Conservation (phyloP, 495 filamentous ascomycete species). For the Friedmanniomyces simplex region DNA sequence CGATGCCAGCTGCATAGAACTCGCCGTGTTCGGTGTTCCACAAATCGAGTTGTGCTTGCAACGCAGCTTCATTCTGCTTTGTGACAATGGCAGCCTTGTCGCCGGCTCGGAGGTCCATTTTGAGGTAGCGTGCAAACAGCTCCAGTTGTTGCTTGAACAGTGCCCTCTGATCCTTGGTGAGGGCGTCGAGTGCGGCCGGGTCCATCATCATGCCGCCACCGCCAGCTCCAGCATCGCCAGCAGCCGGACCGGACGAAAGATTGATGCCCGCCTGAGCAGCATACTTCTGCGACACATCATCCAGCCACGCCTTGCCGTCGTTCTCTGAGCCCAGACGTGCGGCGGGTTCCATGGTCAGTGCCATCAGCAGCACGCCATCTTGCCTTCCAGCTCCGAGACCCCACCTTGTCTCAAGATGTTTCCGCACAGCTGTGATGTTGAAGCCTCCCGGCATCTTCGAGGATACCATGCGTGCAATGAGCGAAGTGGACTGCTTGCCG, state of each 20-base stretch:
- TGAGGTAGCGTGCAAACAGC: constrained; percentile 86
- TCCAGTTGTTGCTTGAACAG: constrained; percentile 97
- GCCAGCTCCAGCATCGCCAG: constrained; percentile 60
- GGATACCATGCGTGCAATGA: constrained; percentile 87
- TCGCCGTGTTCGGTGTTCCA: constrained; percentile 95
- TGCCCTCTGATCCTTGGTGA: constrained; percentile 89
- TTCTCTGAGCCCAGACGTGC: constrained; percentile 77
- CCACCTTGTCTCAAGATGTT: constrained; percentile 92
- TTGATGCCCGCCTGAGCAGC: constrained; percentile 75
- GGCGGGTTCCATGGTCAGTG: constrained; percentile 84
- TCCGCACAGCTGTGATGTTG: constrained; percentile 89
- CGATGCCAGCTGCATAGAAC: constrained; percentile 88
- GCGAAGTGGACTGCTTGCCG: constrained; percentile 89
- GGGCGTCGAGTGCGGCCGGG: constrained; percentile 87
- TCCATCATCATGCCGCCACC: constrained; percentile 97
- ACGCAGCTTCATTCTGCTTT: constrained; percentile 68
- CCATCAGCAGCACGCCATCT: constrained; percentile 79
- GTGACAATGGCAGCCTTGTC: constrained; percentile 84
- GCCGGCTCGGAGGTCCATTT: constrained; percentile 88
- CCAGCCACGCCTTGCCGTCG: constrained; percentile 85
- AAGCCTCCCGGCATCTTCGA: constrained; percentile 99
- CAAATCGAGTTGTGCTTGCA: constrained; percentile 87
- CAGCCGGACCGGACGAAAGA: constrained; percentile 64
- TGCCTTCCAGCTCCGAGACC: constrained; percentile 80
- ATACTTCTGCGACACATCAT: constrained; percentile 81